Conservation (phyloP, 441 rosid genomes). For the Erodium texanum region DNA sequence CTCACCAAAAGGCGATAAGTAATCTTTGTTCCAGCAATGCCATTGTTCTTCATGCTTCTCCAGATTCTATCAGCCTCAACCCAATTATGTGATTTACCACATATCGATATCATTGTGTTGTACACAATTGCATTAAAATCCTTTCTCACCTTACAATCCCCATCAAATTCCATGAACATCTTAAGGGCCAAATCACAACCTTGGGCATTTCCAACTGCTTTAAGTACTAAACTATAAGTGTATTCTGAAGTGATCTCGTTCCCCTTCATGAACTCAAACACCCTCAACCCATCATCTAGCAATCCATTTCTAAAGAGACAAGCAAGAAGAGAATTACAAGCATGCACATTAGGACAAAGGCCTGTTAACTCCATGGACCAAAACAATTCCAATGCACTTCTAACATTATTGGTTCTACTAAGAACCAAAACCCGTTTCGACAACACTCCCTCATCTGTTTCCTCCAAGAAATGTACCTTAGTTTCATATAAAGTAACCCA, state of each 20-base stretch:
- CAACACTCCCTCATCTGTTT: conserved; percentile 45
- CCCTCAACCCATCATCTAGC: conserved; percentile 34
- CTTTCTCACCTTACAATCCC: conserved; percentile 23
- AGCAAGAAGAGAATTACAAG: conserved; percentile 64
- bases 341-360: conserved; percentile 45
- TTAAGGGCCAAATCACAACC: conserved; percentile 52
- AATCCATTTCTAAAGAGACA: conserved; percentile 50
- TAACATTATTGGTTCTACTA: conserved; percentile 61
- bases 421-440: conserved; percentile 65
- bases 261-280: conserved; percentile 46
- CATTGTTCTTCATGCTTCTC: conserved; percentile 50
- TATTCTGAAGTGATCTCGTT: conserved; percentile 47
- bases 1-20: conserved; percentile 58
- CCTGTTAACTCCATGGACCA: conserved; percentile 49
- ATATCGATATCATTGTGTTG: conserved; percentile 62
- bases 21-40: conserved; percentile 41
- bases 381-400: conserved; percentile 56
- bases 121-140: conserved; percentile 57
- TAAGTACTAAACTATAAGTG: conserved; percentile 56
- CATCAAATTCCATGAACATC: conserved; percentile 46
- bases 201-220: conserved; percentile 42
- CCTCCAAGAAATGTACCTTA: conserved; percentile 51
- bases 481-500: conserved; percentile 11
- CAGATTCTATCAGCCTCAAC: conserved; percentile 48
- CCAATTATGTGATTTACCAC: conserved; percentile 52